Evolutionary conservation across 148 eudicot genomes (phyloP), one percentile per base, ranked within the genome.

Genomic region (Fagopyrum tataricum): DNA sequence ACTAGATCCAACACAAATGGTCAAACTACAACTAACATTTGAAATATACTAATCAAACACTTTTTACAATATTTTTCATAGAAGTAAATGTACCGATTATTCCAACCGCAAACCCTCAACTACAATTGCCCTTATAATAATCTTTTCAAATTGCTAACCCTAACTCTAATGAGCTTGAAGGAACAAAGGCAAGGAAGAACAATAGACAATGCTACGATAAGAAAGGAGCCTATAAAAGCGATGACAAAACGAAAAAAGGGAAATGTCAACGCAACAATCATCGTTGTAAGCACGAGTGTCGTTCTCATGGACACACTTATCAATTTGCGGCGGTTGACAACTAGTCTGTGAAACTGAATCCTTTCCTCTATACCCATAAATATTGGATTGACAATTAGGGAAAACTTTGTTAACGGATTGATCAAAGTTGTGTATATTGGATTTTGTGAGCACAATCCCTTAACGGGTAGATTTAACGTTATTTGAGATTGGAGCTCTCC

Each of bases 161-260:
- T 4, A 6, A 44, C 64, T 67, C 75, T 78, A 21, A 71, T 81
- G 67, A 90, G 80, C 78, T 88, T 92, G 26, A 90, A 47, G 77
- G 88, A 90, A 47, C 87, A 87, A 0, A 88, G 43, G 70, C 93
- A 92, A 0, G 96, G 93, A 47, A 92, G 56, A 68, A 89, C 76
- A 1, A 88, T 85, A 0, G 91, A 85, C 13, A 79, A 84, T 2
- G 81, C 74, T 0, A 87, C 79, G 12, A 88, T 69, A 8, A 90
- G 24, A 23, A 87, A 82, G 7, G 93, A 85, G 4, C 93, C 93
- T 0, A 78, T 87, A 40, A 90, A 84, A 0, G 89, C 84, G 93
- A 93, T 85, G 0, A 93, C 82, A 41, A 83, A 78, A 8, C 91
- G 93, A 12, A 93, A 90, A 49, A 88, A 85, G 0, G 93, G 96